Base-by-base conservation (phyloP, 257 asterid genomes). In the Catharanthus roseus region DNA sequence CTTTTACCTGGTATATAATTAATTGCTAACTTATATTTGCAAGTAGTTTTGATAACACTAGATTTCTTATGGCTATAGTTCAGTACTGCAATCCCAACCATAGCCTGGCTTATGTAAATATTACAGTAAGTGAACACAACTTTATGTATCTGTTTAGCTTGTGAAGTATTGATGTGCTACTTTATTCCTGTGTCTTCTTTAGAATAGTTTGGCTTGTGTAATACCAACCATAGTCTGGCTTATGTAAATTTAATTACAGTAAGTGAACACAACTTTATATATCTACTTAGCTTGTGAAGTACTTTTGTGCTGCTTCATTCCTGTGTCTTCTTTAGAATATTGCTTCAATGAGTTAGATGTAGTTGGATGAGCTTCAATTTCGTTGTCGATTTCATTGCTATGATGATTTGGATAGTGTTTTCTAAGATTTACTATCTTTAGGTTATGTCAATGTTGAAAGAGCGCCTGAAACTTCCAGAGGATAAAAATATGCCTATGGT, bases 361-460 rank as follows among this genome's bases (percentile, higher is more conserved):
- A n/a, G n/a, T n/a, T n/a, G 53, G 53, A 47, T 5, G 10, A 47
- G 21, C 53, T 47, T 13, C 53, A 47, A 16, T n/a, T n/a, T 12
- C 45, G 1, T 34, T 18, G 19, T 61, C 19, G 18, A 2, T 23
- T 3, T 39, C 0, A 26, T 34, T 38, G 31, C 62, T 31, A 41
- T 70, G 28, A 3, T 72, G 15, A 42, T 33, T 23, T 78, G 24
- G 28, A 5, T 47, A 13, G 53, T 21, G 2, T 47, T 47, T n/a
- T 47, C 19, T 47, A 19, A 45, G 56, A 16, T 68, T 58, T 69
- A 47, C 62, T 51, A 58, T 23, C n/a, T 74, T 50, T 89, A 93
- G 99, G 86, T 93, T 75, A 70, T 73, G 74, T 86, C 95, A 61
- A 76, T 89, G 90, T 83, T 93, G 78, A 93, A 93, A 87, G 91